Evolutionary conservation across 148 eudicot species (phyloP).

Genomic region (Amaranthus cruentus): DNA sequence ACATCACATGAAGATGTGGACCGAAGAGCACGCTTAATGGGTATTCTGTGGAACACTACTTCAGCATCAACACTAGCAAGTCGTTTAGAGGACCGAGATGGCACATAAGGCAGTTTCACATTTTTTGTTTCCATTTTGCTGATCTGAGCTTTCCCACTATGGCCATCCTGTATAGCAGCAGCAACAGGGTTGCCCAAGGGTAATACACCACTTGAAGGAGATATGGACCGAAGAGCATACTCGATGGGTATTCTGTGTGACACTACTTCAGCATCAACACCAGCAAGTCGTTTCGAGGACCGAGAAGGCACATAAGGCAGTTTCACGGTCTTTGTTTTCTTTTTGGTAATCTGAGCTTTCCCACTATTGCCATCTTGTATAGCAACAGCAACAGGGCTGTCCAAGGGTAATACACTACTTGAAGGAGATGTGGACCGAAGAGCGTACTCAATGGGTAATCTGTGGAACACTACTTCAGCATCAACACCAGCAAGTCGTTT

Average conservation of each 20-base stretch:
- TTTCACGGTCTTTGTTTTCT: conserved; percentile 33
- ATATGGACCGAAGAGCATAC: conserved; percentile 30
- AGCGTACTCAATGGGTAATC: conserved; percentile 31
- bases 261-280: conserved; percentile 24
- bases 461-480: conserved; percentile 21
- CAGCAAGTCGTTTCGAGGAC: conserved; percentile 54
- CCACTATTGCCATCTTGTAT: conserved; percentile 15
- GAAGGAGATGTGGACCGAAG: conserved; percentile 28
- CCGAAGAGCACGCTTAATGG: conserved; percentile 31
- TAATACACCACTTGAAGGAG: conserved; percentile 12
- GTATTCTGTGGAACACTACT: conserved; percentile 18
- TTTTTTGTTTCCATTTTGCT: conserved; percentile 38
- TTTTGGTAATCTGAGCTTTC: conserved; percentile 25
- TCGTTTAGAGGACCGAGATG: conserved; percentile 55
- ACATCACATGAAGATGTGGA: conserved; percentile 24
- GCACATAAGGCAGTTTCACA: conserved; percentile 9
- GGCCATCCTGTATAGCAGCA: conserved; percentile 15
- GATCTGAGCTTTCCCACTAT: conserved; percentile 21
- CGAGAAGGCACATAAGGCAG: conserved; percentile 28
- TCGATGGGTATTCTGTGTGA: conserved; percentile 24
- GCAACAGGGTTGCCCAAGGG: conserved; percentile 14
- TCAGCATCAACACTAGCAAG: conserved; percentile 40
- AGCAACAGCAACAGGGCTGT: conserved; percentile 16
- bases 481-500: conserved; percentile 48
- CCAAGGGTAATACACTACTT: conserved; percentile 4